Percentiles rank a stretch among this genome's conserved stretches.
These are phyloP conservation scores for Hypoxylon sp. DNA, from an alignment of 2,329 filamentous ascomycete species.

Conservation along the genomic window DNA sequence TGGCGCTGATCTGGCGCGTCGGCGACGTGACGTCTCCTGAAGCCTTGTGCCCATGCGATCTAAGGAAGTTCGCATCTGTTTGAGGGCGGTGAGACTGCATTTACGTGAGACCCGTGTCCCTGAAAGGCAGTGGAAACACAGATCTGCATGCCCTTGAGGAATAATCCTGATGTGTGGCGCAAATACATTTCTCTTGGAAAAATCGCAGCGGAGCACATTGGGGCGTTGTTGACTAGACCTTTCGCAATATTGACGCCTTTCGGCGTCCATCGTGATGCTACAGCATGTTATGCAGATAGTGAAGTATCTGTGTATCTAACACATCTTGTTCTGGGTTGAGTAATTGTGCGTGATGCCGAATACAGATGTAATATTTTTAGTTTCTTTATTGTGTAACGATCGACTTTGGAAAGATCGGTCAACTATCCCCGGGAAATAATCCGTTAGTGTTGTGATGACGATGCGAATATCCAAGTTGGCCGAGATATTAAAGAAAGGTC, in stretches of 20 bases:
- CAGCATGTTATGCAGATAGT: constrained; percentile 19
- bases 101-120: neutral
- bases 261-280: constrained; percentile 1
- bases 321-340: constrained; percentile 25
- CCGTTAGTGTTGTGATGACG: neutral
- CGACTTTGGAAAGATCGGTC: neutral
- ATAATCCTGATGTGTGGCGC: neutral
- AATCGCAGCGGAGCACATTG: neutral
- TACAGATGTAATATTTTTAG: neutral
- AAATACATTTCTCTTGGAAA: neutral
- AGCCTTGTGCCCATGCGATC: neutral
- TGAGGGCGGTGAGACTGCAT: neutral
- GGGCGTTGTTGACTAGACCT: neutral
- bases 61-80: neutral
- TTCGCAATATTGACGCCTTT: constrained; percentile 2
- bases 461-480: neutral
- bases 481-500: neutral
- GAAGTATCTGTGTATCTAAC: constrained; percentile 22
- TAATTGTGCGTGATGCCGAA: neutral
- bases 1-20: too few species aligned
- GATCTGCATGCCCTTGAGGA: neutral
- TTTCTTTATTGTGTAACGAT: constrained; percentile 12
- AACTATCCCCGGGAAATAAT: neutral
- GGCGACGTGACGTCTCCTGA: neutral
- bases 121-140: constrained; percentile 8